Base-by-base conservation (phyloP, 1,284 basidiomycete species). In the Trametes sp. region DNA sequence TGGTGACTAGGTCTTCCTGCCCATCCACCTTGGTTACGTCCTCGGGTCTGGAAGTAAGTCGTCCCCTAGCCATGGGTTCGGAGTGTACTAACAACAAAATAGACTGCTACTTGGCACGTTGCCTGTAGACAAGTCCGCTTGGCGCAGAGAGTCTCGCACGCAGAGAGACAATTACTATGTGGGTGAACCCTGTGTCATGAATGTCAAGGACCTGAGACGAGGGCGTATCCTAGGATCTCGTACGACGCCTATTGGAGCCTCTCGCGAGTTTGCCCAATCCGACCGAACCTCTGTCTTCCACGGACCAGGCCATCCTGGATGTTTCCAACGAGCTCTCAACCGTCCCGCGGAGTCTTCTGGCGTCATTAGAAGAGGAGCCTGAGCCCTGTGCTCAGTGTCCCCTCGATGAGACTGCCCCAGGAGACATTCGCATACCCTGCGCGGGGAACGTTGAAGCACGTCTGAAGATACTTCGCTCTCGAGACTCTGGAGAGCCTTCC, bases 81-180 rank as follows among this genome's bases (percentile, higher is more conserved):
- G 3, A 19, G 16, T 45, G 35, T 62, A 57, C 57, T 54, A 33
- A 59, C 29, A 23, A 52, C n/a, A 41, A 19, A 19, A 2, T 50
- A 92, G 89, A 70, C 69, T 92, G 35, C 76, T 91, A 49, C 79
- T 92, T 53, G 87, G 88, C 21, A 82, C 83, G 6, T 78, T 90
- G 36, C 85, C 90, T 0, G 70, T 77, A 1, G 71, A 82, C 57
- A 91, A 90, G 73, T 70, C 81, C 3, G 76, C 78, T 9, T 91
- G 90, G 90, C 73, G 76, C n/a, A 75, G 73, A 38, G 87, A 89
- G 64, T 78, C 81, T 48, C 73, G 73, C 52, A 87, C 86, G 65
- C 88, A 89, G 68, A 78, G 90, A 53, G 85, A 87, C 31, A 84
- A 81, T 65, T 92, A 92, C 70, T 92, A 92, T 74, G 90, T 92